These are phyloP conservation scores for Moniliophthora roreri DNA, from an alignment of 1,284 basidiomycete genomes.

Conservation along the genomic window DNA sequence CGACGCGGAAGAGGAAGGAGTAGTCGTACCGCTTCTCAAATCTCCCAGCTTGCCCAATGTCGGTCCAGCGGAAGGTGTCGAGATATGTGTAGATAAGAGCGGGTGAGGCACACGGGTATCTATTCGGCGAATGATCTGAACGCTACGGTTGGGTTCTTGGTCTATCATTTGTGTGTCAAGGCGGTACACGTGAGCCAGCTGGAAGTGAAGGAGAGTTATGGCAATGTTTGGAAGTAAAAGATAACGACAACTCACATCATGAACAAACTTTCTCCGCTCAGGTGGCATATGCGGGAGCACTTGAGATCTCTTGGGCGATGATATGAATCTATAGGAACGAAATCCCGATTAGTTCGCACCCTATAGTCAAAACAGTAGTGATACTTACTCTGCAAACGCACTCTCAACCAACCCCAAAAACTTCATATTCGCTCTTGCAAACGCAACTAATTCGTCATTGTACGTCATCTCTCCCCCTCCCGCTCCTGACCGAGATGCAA, in stretches of 20 bases:
- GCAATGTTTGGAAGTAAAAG: background rate
- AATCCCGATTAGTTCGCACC: conserved; percentile 1
- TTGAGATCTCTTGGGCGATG: conserved; percentile 66
- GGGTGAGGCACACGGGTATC: conserved; percentile 79
- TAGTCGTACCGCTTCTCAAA: conserved; percentile 34
- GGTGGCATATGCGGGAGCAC: conserved; percentile 82
- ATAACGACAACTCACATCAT: conserved; percentile 47
- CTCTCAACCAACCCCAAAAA: conserved; percentile 77
- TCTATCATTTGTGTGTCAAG: conserved; percentile 83
- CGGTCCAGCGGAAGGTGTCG: conserved; percentile 27
- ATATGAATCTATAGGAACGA: conserved; percentile 54
- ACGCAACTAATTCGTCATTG: conserved; percentile 57
- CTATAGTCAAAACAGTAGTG: conserved; percentile 2
- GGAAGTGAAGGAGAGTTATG: conserved; percentile 1
- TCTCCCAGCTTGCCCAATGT: conserved; percentile 61
- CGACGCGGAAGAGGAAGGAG: too few species aligned
- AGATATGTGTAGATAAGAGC: conserved; percentile 53
- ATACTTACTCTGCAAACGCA: conserved; percentile 72
- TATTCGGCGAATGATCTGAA: conserved; percentile 77
- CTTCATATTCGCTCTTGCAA: conserved; percentile 60
- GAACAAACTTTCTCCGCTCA: conserved; percentile 77
- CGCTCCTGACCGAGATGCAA: conserved; percentile 37
- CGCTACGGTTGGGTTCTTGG: conserved; percentile 76
- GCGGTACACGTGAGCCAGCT: conserved; percentile 78
- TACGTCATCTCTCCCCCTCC: conserved; percentile 51